These are phyloP conservation scores for Psidium friedrichsthalianum DNA, from an alignment of 345 rosid genomes.

Conservation along the genomic window DNA sequence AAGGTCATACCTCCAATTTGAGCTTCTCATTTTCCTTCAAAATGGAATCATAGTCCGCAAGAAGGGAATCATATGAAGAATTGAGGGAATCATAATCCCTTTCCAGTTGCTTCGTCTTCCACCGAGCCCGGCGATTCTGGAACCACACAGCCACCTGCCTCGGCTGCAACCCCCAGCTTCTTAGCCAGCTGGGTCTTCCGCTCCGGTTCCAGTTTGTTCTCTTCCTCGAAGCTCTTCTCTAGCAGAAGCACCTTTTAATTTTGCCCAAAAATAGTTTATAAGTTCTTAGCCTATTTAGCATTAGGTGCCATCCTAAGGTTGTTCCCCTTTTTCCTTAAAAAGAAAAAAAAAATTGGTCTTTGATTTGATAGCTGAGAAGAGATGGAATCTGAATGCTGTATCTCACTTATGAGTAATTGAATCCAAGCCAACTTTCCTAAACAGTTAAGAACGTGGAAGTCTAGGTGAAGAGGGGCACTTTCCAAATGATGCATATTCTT, in stretches of 20 bases:
- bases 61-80: conserved; percentile 69
- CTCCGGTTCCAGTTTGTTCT: conserved; percentile 96
- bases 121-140: conserved; percentile 95
- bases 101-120: conserved; percentile 92
- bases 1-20: conserved; percentile 51
- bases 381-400: not conserved
- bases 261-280: not conserved
- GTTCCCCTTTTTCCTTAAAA: not conserved
- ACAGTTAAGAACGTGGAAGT: not conserved
- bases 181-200: conserved; percentile 74
- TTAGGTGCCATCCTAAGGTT: not conserved
- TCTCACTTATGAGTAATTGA: not conserved
- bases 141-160: conserved; percentile 98
- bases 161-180: conserved; percentile 84
- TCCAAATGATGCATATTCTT: not conserved
- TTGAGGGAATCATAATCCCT: conserved; percentile 75
- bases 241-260: conserved; percentile 45
- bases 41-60: conserved; percentile 39
- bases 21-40: conserved; percentile 54
- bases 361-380: not conserved
- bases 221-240: conserved; percentile 91
- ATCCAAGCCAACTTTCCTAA: not conserved
- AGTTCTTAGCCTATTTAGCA: not conserved
- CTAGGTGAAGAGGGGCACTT: not conserved
- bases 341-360: not conserved